phyloP scores from a whole-genome alignment of 1,284 basidiomycete genomes.

The Exobasidium rhododendri region DNA sequence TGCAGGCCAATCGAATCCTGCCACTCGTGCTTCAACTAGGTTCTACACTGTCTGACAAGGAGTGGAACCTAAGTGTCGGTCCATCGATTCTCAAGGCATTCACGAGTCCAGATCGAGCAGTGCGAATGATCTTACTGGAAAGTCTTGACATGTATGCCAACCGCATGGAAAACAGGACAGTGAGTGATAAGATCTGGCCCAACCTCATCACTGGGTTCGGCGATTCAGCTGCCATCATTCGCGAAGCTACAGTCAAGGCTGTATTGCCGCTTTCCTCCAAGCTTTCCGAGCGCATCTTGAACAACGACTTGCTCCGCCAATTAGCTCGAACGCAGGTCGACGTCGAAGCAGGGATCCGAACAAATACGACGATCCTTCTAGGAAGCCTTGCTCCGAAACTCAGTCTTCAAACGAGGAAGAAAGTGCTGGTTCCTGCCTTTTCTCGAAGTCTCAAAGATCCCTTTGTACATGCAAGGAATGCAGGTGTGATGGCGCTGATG shows the following conservation, averaged over 20 bases:
- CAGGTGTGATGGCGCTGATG: conserved; percentile 93
- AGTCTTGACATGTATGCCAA: conserved; percentile 78
- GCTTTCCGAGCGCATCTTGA: conserved; percentile 78
- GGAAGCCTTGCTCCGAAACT: conserved; percentile 83
- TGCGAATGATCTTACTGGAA: conserved; percentile 87
- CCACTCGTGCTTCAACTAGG: conserved; percentile 48
- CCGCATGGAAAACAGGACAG: conserved; percentile 77
- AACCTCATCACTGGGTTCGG: conserved; percentile 91
- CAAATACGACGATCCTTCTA: conserved; percentile 94
- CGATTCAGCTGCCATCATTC: conserved; percentile 86
- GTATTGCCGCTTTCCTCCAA: conserved; percentile 81
- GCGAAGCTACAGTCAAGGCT: conserved; percentile 89
- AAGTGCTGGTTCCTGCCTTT: conserved; percentile 94
- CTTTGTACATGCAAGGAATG: conserved; percentile 89
- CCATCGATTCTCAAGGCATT: conserved; percentile 44
- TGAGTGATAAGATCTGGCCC: conserved; percentile 87
- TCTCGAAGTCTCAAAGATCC: conserved; percentile 82
- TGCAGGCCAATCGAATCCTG: conserved; percentile 21
- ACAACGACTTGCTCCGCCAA: conserved; percentile 90
- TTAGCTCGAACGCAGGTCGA: conserved; percentile 91
- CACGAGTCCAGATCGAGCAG: conserved; percentile 69
- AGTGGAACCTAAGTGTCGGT: conserved; percentile 34
- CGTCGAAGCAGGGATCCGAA: conserved; percentile 87
- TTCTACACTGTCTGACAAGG: conserved; percentile 27
- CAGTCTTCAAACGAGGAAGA: conserved; percentile 82